A percentile compares a stretch with the other conserved stretches of the same genome.
Conservation (phyloP, 2,329 filamentous ascomycete genomes). For the Microcyclospora tardicrescens region DNA sequence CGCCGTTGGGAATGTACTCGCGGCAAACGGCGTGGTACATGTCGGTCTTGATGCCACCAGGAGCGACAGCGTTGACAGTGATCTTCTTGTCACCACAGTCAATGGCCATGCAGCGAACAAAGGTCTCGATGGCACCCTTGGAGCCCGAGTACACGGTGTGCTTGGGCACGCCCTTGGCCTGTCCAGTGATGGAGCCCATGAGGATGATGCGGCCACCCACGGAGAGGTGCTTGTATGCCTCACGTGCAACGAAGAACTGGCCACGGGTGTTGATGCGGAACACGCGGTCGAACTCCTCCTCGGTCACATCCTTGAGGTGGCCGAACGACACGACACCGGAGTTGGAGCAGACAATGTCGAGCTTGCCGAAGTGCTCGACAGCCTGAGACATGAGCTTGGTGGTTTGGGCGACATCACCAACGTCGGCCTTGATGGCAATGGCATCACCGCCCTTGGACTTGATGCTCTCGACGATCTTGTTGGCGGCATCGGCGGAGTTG, state of each 20-base stretch:
- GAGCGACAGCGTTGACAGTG: slow-evolving; percentile 48
- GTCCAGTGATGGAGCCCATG: slow-evolving; percentile 44
- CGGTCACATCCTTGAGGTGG: slow-evolving; percentile 40
- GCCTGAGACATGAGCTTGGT: slow-evolving; percentile 50
- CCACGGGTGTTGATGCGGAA: slow-evolving; percentile 50
- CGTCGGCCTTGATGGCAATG: slow-evolving; percentile 54
- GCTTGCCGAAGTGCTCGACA: slow-evolving; percentile 49
- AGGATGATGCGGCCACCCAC: slow-evolving; percentile 41
- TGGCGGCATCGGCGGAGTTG: slow-evolving; percentile 50
- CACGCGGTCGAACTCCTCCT: slow-evolving; percentile 45
- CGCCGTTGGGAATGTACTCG: slow-evolving; percentile 48
- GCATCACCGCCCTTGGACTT: slow-evolving; percentile 51
- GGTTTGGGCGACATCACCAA: slow-evolving; percentile 51
- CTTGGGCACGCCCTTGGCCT: slow-evolving; percentile 43
- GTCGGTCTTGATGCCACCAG: slow-evolving; percentile 43
- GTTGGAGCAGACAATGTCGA: slow-evolving; percentile 61
- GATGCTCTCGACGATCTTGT: slow-evolving; percentile 54
- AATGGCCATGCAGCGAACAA: slow-evolving; percentile 42
- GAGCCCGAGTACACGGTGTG: slow-evolving; percentile 41
- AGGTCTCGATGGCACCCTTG: slow-evolving; percentile 43
- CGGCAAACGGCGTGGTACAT: slow-evolving; percentile 51
- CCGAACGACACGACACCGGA: slow-evolving; percentile 45
- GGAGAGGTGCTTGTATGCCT: slow-evolving; percentile 41
- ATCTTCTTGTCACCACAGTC: slow-evolving; percentile 43
- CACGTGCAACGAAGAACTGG: slow-evolving; percentile 50